Percentiles rank a stretch among this genome's conserved stretches.
Evolutionary conservation across 2,329 filamentous ascomycete species (phyloP).

Genomic region (Fonsecaea nubica): DNA sequence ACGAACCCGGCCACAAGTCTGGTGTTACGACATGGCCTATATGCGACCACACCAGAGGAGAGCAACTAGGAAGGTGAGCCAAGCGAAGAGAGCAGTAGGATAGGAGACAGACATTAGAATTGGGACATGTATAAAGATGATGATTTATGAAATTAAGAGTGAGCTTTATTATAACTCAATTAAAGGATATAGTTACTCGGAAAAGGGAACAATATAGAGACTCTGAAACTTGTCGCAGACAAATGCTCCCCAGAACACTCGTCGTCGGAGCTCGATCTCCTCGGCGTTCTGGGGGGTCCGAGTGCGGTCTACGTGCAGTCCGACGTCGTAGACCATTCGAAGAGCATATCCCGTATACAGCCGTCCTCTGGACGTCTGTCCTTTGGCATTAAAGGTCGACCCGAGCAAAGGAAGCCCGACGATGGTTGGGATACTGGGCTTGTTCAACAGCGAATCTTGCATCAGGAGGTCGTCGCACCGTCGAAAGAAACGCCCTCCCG

Average conservation of each 20-base stretch:
- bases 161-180: no score
- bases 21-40: no score
- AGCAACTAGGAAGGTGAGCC: no score
- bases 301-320: slow-evolving; percentile 55
- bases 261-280: slow-evolving; percentile 42
- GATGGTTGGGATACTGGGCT: slow-evolving; percentile 49
- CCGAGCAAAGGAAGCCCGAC: slow-evolving; percentile 61
- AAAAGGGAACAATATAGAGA: slow-evolving; percentile 37
- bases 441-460: slow-evolving; percentile 57
- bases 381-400: slow-evolving; percentile 59
- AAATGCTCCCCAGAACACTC: slow-evolving; percentile 48
- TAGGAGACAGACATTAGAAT: no score
- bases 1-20: no score
- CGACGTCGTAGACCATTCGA: slow-evolving; percentile 62
- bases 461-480: slow-evolving; percentile 57
- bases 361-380: slow-evolving; percentile 62
- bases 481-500: slow-evolving; percentile 57
- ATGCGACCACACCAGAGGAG: no score
- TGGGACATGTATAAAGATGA: no score
- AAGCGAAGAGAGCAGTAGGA: no score
- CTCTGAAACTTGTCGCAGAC: slow-evolving; percentile 40
- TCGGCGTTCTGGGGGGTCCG: slow-evolving; percentile 34
- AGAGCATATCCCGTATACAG: slow-evolving; percentile 65
- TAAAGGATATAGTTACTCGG: no score
- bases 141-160: no score